Evolutionary conservation across 2,329 filamentous ascomycete genomes (phyloP).

Genomic region (Penicillium capsulatum): DNA sequence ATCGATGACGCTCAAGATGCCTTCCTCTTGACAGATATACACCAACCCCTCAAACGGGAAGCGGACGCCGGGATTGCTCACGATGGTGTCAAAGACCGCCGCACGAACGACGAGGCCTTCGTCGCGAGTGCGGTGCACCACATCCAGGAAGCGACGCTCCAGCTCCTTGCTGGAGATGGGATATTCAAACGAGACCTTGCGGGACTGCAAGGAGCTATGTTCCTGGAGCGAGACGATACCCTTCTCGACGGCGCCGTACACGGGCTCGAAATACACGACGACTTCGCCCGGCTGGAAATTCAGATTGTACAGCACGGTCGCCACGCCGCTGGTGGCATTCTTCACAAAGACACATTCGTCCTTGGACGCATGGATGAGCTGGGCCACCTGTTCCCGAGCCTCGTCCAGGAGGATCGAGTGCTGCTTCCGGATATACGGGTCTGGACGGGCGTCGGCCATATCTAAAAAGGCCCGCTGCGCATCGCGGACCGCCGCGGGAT

Average conservation of each 20-base stretch:
- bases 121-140: conserved; percentile 52
- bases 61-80: conserved; percentile 70
- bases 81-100: conserved; percentile 75
- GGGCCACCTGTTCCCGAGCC: conserved; percentile 61
- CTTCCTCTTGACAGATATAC: conserved; percentile 60
- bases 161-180: conserved; percentile 68
- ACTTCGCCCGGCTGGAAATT: conserved; percentile 66
- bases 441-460: conserved; percentile 63
- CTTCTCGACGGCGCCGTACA: conserved; percentile 75
- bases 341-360: conserved; percentile 70
- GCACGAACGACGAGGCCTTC: conserved; percentile 61
- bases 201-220: conserved; percentile 49
- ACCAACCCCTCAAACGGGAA: conserved; percentile 72
- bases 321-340: conserved; percentile 69
- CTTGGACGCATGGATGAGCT: conserved; percentile 60
- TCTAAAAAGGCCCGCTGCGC: conserved; percentile 63
- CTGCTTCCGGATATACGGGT: conserved; percentile 70
- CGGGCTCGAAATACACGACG: conserved; percentile 69
- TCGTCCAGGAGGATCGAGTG: conserved; percentile 61
- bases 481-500: conserved; percentile 59
- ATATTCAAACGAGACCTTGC: conserved; percentile 60
- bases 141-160: conserved; percentile 55
- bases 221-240: conserved; percentile 70
- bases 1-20: conserved; percentile 71
- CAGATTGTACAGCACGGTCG: conserved; percentile 75